phyloP scores from a whole-genome alignment of 768 basidiomycete species.

The Pholiota molesta region DNA sequence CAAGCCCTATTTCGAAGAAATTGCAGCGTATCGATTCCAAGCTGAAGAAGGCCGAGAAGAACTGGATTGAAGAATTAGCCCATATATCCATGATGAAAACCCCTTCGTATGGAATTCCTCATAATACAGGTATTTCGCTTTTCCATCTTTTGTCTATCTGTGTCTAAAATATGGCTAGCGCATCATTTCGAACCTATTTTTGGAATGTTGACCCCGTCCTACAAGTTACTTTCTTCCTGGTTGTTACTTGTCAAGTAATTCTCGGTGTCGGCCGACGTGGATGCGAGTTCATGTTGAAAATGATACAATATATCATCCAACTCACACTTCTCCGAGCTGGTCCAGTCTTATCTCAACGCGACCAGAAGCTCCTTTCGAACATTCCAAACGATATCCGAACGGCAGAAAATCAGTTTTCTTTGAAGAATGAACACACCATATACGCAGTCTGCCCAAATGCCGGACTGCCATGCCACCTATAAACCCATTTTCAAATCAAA shows the following conservation, averaged over 20 bases:
- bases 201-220: conserved; percentile 10
- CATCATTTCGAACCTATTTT: conserved; percentile 10
- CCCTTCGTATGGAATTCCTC: too few relatives aligned
- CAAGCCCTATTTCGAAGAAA: too few relatives aligned
- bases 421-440: conserved; percentile 7
- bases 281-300: conserved; percentile 13
- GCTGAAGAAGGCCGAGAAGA: too few relatives aligned
- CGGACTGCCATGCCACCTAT: conserved; percentile 10
- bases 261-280: conserved; percentile 13
- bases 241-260: conserved; percentile 16
- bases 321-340: conserved; percentile 10
- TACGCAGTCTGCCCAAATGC: conserved; percentile 16
- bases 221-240: conserved; percentile 11
- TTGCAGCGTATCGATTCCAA: too few relatives aligned
- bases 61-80: too few relatives aligned
- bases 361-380: conserved; percentile 13
- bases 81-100: too few relatives aligned
- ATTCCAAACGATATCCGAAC: conserved; percentile 13
- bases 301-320: conserved; percentile 19
- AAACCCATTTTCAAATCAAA: not conserved
- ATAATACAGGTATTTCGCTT: too few relatives aligned
- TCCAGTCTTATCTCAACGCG: conserved; percentile 8
- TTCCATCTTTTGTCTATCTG: too few relatives aligned
- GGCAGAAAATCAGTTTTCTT: conserved; percentile 7
- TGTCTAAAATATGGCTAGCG: not conserved